Conservation (phyloP, 441 rosid species). For the Biscutella laevigata region DNA sequence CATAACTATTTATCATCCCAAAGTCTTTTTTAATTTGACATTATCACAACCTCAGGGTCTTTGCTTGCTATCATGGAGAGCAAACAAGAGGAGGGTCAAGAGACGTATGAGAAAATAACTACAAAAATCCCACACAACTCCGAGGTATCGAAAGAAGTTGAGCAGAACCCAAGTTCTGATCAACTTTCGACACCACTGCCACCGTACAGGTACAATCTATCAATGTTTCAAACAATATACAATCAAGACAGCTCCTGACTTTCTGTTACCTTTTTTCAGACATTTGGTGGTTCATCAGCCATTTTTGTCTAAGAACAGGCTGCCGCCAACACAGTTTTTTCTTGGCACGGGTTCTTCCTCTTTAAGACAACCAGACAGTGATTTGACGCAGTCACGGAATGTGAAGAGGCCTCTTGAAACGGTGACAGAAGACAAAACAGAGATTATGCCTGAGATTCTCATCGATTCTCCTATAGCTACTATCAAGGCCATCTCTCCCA, state of each 20-base stretch:
- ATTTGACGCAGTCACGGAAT: slow-evolving; percentile 33
- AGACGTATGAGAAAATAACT: slow-evolving; percentile 32
- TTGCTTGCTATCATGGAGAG: not conserved
- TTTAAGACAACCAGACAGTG: slow-evolving; percentile 38
- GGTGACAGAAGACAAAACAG: slow-evolving; percentile 40
- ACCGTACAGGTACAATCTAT: not conserved
- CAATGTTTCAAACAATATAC: not conserved
- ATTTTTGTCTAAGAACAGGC: slow-evolving; percentile 53
- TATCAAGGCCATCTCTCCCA: slow-evolving; percentile 71
- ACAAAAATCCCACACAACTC: slow-evolving; percentile 21
- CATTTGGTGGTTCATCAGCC: slow-evolving; percentile 49
- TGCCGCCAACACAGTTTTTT: slow-evolving; percentile 47
- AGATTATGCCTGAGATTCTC: slow-evolving; percentile 51
- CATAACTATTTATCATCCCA: not conserved
- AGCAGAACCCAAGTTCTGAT: slow-evolving; percentile 17
- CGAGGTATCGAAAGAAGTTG: slow-evolving; percentile 34
- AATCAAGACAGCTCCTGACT: slow-evolving; percentile 4
- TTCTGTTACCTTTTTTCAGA: slow-evolving; percentile 32
- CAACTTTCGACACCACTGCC: no score
- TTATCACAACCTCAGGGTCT: slow-evolving; percentile 27
- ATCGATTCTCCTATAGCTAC: slow-evolving; percentile 17
- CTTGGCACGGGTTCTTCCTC: slow-evolving; percentile 53
- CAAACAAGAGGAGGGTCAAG: slow-evolving; percentile 36
- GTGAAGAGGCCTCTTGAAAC: slow-evolving; percentile 48
- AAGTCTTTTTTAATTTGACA: not conserved